These are phyloP conservation scores for Dictyostelium citrinum DNA, from an alignment of 78 protist species.

Conservation along the genomic window DNA sequence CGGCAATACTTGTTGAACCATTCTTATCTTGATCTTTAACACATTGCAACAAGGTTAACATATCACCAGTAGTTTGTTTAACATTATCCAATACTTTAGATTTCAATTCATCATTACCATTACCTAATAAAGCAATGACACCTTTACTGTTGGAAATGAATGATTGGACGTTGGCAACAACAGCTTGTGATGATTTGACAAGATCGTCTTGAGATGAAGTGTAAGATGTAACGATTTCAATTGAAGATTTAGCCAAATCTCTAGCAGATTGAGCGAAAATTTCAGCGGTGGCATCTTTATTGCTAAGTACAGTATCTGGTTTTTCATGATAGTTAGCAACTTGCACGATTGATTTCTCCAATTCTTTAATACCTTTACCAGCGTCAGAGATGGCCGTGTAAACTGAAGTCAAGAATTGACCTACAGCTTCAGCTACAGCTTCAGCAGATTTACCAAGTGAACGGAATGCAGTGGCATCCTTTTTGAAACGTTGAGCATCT, in stretches of 20 bases:
- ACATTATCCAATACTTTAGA: not conserved
- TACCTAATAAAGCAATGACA: not conserved
- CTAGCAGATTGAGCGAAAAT: constrained; percentile 33
- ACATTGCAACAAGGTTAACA: not conserved
- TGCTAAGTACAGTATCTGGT: constrained; percentile 30
- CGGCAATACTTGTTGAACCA: not conserved
- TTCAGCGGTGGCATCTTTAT: constrained; percentile 39
- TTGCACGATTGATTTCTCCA: constrained; percentile 37
- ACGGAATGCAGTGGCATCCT: constrained; percentile 72
- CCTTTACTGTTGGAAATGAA: constrained; percentile 37
- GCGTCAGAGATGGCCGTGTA: constrained; percentile 73
- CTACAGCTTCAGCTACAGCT: constrained; percentile 77
- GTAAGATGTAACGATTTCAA: constrained; percentile 60
- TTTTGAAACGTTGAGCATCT: constrained; percentile 85
- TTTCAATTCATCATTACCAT: not conserved
- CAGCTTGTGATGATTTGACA: constrained; percentile 49
- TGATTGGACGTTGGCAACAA: constrained; percentile 8
- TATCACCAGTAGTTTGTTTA: constrained; percentile 20
- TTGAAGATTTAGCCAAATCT: constrained; percentile 62
- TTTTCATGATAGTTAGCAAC: constrained; percentile 33
- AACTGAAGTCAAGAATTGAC: constrained; percentile 31
- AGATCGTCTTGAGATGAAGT: constrained; percentile 54
- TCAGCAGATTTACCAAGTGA: constrained; percentile 77
- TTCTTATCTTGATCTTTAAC: constrained; percentile 66
- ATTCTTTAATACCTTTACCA: constrained; percentile 77